A percentile compares a stretch with the other conserved stretches of the same genome.
These are phyloP conservation scores for Helotiales sp. DNA, from an alignment of 2,329 filamentous ascomycete genomes.

Conservation along the genomic window DNA sequence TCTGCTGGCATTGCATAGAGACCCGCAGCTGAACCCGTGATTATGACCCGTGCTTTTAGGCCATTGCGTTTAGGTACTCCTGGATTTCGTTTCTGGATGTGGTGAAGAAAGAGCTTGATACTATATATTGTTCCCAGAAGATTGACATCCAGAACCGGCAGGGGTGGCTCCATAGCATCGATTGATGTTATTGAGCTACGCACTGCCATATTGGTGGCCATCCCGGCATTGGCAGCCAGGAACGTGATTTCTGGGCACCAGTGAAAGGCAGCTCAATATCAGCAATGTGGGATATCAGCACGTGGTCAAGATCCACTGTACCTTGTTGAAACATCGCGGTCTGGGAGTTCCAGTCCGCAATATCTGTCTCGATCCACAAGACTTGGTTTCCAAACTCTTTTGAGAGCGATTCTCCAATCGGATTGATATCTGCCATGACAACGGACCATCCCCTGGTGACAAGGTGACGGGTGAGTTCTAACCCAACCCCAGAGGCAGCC, in stretches of 20 bases:
- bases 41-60: neutral
- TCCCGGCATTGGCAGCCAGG: conserved; percentile 44
- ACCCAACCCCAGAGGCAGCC: conserved; percentile 45
- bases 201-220: conserved; percentile 29
- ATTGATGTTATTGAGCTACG: too few species aligned
- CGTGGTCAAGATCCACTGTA: too few species aligned
- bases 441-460: conserved; percentile 40
- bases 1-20: neutral
- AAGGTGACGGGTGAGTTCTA: conserved; percentile 43
- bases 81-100: neutral
- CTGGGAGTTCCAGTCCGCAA: conserved; percentile 35
- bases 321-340: too few species aligned
- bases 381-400: neutral
- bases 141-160: neutral
- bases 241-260: conserved; percentile 43
- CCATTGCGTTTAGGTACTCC: neutral
- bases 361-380: neutral
- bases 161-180: neutral
- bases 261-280: conserved; percentile 40
- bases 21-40: neutral
- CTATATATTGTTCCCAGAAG: neutral
- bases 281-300: too few species aligned
- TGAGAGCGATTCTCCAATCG: neutral
- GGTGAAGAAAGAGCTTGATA: neutral
- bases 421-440: conserved; percentile 45